Base-by-base conservation (phyloP, 208 protist genomes). In the Endotrypanum monterogeii region DNA sequence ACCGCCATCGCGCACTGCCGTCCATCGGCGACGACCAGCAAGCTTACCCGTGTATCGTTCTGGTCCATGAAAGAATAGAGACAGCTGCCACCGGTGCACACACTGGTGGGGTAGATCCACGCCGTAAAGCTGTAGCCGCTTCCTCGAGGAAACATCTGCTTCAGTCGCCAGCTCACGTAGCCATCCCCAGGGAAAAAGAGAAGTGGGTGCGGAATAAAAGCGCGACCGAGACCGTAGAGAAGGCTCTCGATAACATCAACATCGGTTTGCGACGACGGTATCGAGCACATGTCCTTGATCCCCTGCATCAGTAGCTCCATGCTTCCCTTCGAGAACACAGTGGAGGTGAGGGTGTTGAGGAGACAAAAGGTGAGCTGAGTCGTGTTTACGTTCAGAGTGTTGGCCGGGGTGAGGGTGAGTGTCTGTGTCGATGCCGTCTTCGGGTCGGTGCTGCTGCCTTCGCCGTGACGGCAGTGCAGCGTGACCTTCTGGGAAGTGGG, bases 101-200 rank as follows among this genome's bases (percentile, higher is more conserved):
- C 87, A 70, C 89, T 95, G 28, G 84, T 82, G 28, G 93, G 91
- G 67, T 89, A 79, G 44, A 97, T 67, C 91, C 93, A 97, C 54
- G 89, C 83, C 1, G 85, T 76, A 65, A 94, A 93, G 73, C 74
- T 89, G 85, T 95, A 97, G 55, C 91, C 88, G 57, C 65, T 79
- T 52, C 76, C 76, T 37, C 76, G 68, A 18, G 76, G 61, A 25
- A 80, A 80, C 14, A 80, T 75, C 32, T 80, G 67, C 65, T 75
- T 74, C 63, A 80, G 63, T 25, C 76, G 76, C 82, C 85, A 93
- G 61, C 83, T 84, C 25, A 94, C 84, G 79, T 85, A 85, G 46
- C 90, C 82, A 69, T 73, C 71, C 25, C 93, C 93, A 28, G 84
- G 72, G 48, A 93, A 94, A 78, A 94, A 94, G 46, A 95, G 79